These are phyloP conservation scores for Neonectria neomacrospora DNA, from an alignment of 2,329 filamentous ascomycete species.

Conservation along the genomic window DNA sequence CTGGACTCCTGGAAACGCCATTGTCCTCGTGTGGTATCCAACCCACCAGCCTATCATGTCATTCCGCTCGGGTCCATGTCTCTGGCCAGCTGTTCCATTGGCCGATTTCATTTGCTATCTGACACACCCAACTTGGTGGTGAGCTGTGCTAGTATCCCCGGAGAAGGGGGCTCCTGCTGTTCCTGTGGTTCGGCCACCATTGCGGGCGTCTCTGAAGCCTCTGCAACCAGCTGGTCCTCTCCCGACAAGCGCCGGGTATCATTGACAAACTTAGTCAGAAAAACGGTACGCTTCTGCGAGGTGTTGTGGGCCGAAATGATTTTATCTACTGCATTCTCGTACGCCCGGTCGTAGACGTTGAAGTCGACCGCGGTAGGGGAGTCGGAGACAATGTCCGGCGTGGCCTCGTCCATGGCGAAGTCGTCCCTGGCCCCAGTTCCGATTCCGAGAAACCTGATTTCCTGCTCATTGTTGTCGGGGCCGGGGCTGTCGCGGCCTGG, in stretches of 20 bases:
- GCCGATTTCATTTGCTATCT: constrained; percentile 21
- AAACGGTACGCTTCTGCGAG: constrained; percentile 56
- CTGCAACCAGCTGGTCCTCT: constrained; percentile 48
- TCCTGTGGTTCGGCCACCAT: constrained; percentile 13
- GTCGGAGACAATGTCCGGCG: constrained; percentile 74
- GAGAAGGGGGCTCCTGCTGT: constrained; percentile 26
- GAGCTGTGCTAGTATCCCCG: constrained; percentile 37
- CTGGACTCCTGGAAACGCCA: constrained; percentile 14
- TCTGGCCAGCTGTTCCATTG: constrained; percentile 9
- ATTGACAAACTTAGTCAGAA: constrained; percentile 61
- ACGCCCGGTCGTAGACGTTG: constrained; percentile 89
- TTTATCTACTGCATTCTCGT: constrained; percentile 78
- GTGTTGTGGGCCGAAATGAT: constrained; percentile 63
- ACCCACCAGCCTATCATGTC: constrained; percentile 7
- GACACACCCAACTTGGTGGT: constrained; percentile 37
- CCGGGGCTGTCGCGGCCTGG: constrained; percentile 66
- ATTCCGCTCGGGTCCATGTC: not conserved
- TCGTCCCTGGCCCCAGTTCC: constrained; percentile 70
- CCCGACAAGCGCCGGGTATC: constrained; percentile 55
- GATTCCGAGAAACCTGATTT: constrained; percentile 78
- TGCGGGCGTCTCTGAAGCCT: constrained; percentile 10
- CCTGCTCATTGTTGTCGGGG: constrained; percentile 70
- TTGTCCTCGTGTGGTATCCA: constrained; percentile 17
- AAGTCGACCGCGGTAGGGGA: constrained; percentile 87
- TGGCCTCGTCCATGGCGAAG: constrained; percentile 53